Conservation (phyloP, 73 alveolate species). For the Paramecium octaurelia region DNA sequence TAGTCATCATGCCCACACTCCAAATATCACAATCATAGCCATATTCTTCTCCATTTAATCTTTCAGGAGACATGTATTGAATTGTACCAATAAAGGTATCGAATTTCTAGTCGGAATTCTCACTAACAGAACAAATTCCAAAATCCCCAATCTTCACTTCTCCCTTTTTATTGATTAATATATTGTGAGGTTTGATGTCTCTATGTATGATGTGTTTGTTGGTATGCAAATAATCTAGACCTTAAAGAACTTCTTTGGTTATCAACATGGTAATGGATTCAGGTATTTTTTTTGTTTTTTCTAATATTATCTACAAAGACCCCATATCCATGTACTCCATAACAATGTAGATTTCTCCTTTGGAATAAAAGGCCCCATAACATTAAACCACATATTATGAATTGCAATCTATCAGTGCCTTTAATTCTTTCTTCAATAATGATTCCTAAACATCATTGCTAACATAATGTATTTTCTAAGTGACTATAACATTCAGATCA, state of each 20-base stretch:
- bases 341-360: conserved; percentile 41
- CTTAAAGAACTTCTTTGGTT: background rate
- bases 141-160: conserved; percentile 44
- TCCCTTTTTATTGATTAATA: conserved; percentile 20
- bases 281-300: conserved; percentile 26
- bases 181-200: conserved; percentile 42
- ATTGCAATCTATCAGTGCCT: conserved; percentile 30
- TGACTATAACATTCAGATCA: background rate
- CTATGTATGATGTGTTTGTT: conserved; percentile 15
- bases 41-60: conserved; percentile 63
- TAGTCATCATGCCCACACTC: conserved; percentile 60
- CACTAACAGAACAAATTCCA: conserved; percentile 51
- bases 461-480: conserved; percentile 15
- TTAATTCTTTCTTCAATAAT: conserved; percentile 16
- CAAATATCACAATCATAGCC: conserved; percentile 56
- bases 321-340: conserved; percentile 54
- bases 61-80: conserved; percentile 61
- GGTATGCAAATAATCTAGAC: conserved; percentile 14
- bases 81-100: conserved; percentile 51
- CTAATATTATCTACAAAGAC: background rate
- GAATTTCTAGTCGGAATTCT: conserved; percentile 55
- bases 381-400: background rate
- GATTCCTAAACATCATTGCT: conserved; percentile 30
- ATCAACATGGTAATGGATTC: conserved; percentile 35
- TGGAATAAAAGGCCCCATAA: conserved; percentile 47